A percentile compares a stretch with the other conserved stretches of the same genome.
Evolutionary conservation across 768 basidiomycete genomes (phyloP).

Genomic region (Leccinum obscurum): DNA sequence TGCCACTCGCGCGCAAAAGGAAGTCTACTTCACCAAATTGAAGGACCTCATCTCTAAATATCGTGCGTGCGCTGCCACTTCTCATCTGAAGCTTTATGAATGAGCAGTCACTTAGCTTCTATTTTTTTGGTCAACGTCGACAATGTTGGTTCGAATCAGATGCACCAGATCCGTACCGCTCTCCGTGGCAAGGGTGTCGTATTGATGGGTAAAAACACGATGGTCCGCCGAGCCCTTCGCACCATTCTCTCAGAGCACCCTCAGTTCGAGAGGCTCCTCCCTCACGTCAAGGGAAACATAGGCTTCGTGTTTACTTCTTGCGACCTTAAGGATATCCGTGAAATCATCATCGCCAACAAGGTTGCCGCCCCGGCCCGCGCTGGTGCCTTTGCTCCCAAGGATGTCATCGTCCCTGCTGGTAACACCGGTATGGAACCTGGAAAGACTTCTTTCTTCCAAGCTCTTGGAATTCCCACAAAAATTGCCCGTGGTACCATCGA

Average conservation of each 20-base stretch:
- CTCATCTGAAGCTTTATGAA: constrained; percentile 1
- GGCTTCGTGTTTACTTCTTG: constrained; percentile 95
- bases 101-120: constrained; percentile 59
- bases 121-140: constrained; percentile 99
- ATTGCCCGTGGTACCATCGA: constrained; percentile 99
- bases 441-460: constrained; percentile 99
- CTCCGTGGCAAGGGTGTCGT: constrained; percentile 97
- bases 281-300: constrained; percentile 95
- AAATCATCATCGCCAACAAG: constrained; percentile 93
- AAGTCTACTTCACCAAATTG: constrained; percentile 89
- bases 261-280: constrained; percentile 94
- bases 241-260: constrained; percentile 87
- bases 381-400: constrained; percentile 90
- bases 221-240: constrained; percentile 98
- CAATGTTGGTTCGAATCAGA: constrained; percentile 99
- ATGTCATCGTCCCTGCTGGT: constrained; percentile 89
- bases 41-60: constrained; percentile 89
- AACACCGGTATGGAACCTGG: constrained; percentile 99
- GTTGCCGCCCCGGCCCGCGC: constrained; percentile 98
- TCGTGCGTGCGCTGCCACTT: constrained; percentile 53
- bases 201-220: constrained; percentile 99
- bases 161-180: constrained; percentile 95
- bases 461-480: constrained; percentile 98
- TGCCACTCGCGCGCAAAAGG: constrained; percentile 87
- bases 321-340: constrained; percentile 95